These are phyloP conservation scores for Diplodia scrobiculata DNA, from an alignment of 2,329 filamentous ascomycete species.

Conservation along the genomic window DNA sequence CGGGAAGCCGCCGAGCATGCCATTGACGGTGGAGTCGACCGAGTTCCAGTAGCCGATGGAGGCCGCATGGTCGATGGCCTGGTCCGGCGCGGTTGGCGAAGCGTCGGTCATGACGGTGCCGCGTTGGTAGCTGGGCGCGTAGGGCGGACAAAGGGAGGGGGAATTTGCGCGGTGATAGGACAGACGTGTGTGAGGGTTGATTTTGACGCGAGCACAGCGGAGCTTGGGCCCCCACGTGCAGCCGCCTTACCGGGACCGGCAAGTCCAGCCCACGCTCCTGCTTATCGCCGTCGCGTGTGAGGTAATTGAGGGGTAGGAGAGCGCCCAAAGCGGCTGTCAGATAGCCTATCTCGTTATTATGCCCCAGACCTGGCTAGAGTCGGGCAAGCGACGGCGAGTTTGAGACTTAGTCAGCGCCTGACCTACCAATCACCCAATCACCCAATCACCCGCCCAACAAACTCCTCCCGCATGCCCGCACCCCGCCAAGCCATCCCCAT, in stretches of 20 bases:
- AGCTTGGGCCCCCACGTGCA: slow-evolving; percentile 13
- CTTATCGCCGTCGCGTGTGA: slow-evolving; percentile 15
- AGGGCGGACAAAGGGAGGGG: not conserved
- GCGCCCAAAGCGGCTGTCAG: not conserved
- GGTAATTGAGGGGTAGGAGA: not conserved
- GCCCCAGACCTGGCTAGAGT: not conserved
- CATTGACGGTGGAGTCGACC: slow-evolving; percentile 60
- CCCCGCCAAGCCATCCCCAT: slow-evolving; percentile 26
- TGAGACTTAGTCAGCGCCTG: not conserved
- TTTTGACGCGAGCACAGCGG: slow-evolving; percentile 18
- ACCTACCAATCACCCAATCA: not conserved
- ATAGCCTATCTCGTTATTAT: slow-evolving; percentile 7
- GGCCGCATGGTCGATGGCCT: slow-evolving; percentile 49
- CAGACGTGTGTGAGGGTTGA: slow-evolving; percentile 19
- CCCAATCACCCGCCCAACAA: not conserved
- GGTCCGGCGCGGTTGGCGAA: slow-evolving; percentile 41
- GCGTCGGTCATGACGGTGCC: slow-evolving; percentile 26
- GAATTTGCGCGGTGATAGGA: slow-evolving; percentile 15
- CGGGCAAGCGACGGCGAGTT: not conserved
- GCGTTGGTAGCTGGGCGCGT: not conserved
- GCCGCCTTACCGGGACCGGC: slow-evolving; percentile 8
- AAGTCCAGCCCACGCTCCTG: slow-evolving; percentile 6
- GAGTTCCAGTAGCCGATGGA: slow-evolving; percentile 57
- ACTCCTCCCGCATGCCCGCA: not conserved
- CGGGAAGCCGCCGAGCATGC: slow-evolving; percentile 78